These are phyloP conservation scores for Rhododendron vialii DNA, from an alignment of 148 eudicot genomes.

Conservation along the genomic window DNA sequence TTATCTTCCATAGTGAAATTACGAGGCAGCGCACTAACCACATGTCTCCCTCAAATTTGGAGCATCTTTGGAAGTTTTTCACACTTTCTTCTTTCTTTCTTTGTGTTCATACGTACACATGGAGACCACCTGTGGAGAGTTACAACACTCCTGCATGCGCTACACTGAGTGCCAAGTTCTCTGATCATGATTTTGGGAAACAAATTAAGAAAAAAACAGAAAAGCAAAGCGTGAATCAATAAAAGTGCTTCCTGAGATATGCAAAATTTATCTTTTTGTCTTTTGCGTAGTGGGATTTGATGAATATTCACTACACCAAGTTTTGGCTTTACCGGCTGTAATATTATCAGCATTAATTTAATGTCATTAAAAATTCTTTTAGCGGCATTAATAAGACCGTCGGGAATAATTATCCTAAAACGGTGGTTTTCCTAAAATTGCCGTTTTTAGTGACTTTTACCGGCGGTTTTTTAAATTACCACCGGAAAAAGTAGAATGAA, in stretches of 20 bases:
- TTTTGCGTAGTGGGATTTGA: neutral
- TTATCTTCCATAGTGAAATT: neutral
- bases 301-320: neutral
- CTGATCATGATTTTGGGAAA: neutral
- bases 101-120: neutral
- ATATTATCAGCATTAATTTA: too few species aligned
- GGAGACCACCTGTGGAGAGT: neutral
- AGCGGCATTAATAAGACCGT: too few species aligned
- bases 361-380: too few species aligned
- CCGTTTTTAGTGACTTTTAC: too few species aligned
- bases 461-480: too few species aligned
- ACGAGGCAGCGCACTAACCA: neutral
- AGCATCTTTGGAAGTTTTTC: neutral
- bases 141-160: neutral
- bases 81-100: neutral
- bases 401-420: too few species aligned
- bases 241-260: neutral
- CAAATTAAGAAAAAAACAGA: neutral
- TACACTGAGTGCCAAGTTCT: neutral
- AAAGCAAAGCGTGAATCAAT: neutral
- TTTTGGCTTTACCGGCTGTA: too few species aligned
- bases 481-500: too few species aligned
- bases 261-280: neutral
- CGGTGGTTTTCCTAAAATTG: too few species aligned
- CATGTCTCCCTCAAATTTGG: neutral